Evolutionary conservation across 495 filamentous ascomycete genomes (phyloP), one percentile per base, ranked within the genome.

Genomic region (Collariella sp.): DNA sequence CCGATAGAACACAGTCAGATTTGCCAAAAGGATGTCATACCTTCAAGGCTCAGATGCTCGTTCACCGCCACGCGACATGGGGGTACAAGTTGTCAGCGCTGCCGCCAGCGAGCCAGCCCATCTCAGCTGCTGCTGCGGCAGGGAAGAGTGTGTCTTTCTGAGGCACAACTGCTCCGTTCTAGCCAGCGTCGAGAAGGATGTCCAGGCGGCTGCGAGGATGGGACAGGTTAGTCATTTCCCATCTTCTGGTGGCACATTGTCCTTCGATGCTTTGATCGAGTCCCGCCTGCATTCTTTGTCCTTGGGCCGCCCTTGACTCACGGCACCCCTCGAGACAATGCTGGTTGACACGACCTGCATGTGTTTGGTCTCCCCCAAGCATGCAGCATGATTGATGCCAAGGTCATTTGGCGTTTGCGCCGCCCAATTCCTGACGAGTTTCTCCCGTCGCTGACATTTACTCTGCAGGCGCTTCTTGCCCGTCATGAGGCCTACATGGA

Each of bases 401-500:
- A 51, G 31, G 39, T 18, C 1, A 29, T 39, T 18, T 54, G 55
- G 52, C 51, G 45, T 12, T 19, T 29, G 34, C 49, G 45, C 42
- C 50, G 50, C 19, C 19, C 45, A 7, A 58, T 31, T 16, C 50
- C 40, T 15, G 54, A 57, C 10, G 55, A 63, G 16, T 54, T 42
- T 47, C 29, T 46, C 19, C 61, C 62, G 12, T 52, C 58, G 48
- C 67, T 70, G 34, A 70, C 65, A 16, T 60, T 86, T 72, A 68
- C 83, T 38, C 70, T 89, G 49, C 84, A 96, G 91, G 88, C 91
- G 33, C 75, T 98, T 35, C 81, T 98, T 16, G 82, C 85, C 46
- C 87, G 91, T 52, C 91, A 97, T 79, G 91, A 96, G 72, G 81
- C 83, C 36, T 96, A 95, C 67, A 88, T 96, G 76, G 84, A 82